Evolutionary conservation across 352 stramenopile species (phyloP).

Genomic region (Blastocystis sp.): DNA sequence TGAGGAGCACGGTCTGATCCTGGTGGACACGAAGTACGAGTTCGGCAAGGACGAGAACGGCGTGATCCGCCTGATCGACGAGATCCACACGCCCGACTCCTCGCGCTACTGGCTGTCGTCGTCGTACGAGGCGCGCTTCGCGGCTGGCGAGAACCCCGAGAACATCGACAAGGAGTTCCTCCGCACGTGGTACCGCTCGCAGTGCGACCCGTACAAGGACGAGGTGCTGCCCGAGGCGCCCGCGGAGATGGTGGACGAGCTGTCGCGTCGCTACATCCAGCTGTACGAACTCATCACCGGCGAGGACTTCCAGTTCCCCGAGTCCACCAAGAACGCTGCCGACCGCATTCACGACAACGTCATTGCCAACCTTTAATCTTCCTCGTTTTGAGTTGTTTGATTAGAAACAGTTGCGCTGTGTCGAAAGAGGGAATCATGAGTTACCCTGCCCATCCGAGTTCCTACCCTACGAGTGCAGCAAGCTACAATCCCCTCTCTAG

Average conservation of each 20-base stretch:
- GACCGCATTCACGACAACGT: neutral
- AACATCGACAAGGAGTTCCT: constrained; percentile 99
- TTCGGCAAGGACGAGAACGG: constrained; percentile 85
- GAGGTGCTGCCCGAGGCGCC: constrained; percentile 90
- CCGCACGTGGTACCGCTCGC: constrained; percentile 93
- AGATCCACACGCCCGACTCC: constrained; percentile 98
- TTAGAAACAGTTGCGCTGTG: neutral
- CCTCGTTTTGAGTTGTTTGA: neutral
- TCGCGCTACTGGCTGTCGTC: constrained; percentile 86
- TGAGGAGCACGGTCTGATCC: constrained; percentile 88
- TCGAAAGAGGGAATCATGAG: too few species aligned
- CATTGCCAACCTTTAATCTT: too few species aligned
- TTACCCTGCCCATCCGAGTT: neutral
- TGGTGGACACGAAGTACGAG: constrained; percentile 98
- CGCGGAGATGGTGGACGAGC: constrained; percentile 91
- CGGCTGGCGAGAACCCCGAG: constrained; percentile 87
- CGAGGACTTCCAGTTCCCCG: constrained; percentile 86
- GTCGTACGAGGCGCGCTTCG: constrained; percentile 78
- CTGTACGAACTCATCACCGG: constrained; percentile 99
- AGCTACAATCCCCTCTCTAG: neutral
- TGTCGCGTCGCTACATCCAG: constrained; percentile 93
- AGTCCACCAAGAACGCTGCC: constrained; percentile 1
- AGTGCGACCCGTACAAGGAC: constrained; percentile 98
- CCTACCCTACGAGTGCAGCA: neutral
- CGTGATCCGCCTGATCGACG: constrained; percentile 93